Evolutionary conservation across 2,329 filamentous ascomycete genomes (phyloP).

Genomic region (Colletotrichum sp.): DNA sequence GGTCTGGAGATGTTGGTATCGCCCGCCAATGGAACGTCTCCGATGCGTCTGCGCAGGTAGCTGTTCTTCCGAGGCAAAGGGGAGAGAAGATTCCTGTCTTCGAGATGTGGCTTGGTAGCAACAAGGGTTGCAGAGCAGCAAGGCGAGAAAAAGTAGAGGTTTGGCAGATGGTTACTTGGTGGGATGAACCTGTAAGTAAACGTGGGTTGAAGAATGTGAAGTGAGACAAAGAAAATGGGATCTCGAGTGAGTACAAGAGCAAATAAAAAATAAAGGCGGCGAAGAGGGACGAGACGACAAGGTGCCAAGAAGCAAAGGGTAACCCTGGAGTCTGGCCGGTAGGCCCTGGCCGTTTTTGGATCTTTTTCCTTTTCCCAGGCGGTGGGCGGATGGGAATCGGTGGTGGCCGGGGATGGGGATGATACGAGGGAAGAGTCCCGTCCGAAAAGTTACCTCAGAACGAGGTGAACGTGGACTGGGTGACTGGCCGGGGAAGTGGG

Average conservation of each 20-base stretch:
- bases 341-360: background rate
- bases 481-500: background rate
- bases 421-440: background rate
- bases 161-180: background rate
- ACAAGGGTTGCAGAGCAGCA: background rate
- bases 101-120: background rate
- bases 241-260: background rate
- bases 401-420: constrained; percentile 5
- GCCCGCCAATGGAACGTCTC: background rate
- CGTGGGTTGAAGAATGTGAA: constrained; percentile 9
- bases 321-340: background rate
- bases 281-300: background rate
- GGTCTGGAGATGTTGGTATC: background rate
- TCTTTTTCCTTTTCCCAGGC: background rate
- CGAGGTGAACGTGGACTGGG: background rate
- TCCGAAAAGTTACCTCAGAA: constrained; percentile 6
- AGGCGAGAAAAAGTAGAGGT: background rate
- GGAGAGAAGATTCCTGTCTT: background rate
- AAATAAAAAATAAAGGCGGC: background rate
- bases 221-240: constrained; percentile 16
- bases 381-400: background rate
- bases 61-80: background rate
- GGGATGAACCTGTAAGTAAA: background rate
- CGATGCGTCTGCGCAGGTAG: background rate
- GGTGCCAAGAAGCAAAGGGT: background rate